Evolutionary conservation across 176 grass and related monocot genomes (phyloP).

Genomic region (Aegilops longissima): DNA sequence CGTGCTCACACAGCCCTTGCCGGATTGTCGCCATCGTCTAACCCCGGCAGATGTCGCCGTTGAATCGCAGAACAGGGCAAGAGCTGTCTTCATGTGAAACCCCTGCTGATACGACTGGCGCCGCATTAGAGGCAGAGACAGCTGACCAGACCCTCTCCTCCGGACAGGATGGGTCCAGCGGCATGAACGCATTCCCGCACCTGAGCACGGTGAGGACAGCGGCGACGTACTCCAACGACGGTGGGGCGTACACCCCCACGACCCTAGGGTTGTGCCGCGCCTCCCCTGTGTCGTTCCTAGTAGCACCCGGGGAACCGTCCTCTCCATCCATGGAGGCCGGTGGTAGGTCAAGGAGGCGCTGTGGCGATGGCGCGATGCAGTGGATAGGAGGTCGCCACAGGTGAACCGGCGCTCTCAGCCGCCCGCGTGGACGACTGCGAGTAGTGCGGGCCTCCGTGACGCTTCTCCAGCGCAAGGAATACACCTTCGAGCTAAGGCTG

Average conservation of each 20-base stretch:
- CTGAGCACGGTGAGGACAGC: slow-evolving; percentile 68
- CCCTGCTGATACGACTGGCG: slow-evolving; percentile 31
- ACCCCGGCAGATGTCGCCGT: background rate
- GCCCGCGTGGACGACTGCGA: no score
- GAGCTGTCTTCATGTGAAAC: slow-evolving; percentile 5
- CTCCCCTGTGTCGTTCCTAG: background rate
- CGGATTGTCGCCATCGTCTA: no score
- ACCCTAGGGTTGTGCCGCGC: slow-evolving; percentile 34
- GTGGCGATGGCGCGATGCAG: no score
- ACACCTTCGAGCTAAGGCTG: slow-evolving; percentile 2
- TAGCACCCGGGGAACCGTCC: no score
- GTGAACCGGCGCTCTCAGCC: no score
- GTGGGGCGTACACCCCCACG: slow-evolving; percentile 56
- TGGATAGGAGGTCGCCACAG: no score
- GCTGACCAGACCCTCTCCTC: slow-evolving; percentile 53
- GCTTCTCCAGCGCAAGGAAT: background rate
- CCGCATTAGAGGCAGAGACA: slow-evolving; percentile 49
- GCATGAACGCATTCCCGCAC: slow-evolving; percentile 74
- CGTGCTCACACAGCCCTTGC: background rate
- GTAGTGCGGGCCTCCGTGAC: no score
- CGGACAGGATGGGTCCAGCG: slow-evolving; percentile 76
- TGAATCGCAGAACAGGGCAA: slow-evolving; percentile 43
- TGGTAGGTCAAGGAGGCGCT: no score
- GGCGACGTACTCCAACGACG: slow-evolving; percentile 66
- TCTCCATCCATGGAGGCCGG: no score